Conservation (phyloP, 2,329 filamentous ascomycete species). For the Diplodia mutila region DNA sequence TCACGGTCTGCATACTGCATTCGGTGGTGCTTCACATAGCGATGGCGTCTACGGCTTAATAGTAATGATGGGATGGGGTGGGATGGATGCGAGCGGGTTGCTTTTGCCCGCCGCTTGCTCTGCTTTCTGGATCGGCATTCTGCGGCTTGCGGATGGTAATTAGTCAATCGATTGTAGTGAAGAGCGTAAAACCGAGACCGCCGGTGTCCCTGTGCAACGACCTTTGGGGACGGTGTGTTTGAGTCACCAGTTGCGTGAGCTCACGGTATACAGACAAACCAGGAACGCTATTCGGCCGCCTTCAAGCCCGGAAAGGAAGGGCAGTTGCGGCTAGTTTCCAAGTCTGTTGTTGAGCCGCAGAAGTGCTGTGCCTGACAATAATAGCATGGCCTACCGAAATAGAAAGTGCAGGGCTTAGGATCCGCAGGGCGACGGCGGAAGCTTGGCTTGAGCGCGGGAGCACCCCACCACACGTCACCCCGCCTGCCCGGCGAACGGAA, state of each 20-base stretch:
- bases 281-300: no score
- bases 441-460: conserved; percentile 1
- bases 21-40: conserved; percentile 27
- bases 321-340: no score
- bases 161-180: neutral
- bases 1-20: conserved; percentile 24
- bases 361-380: neutral
- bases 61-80: conserved; percentile 20
- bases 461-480: conserved; percentile 24
- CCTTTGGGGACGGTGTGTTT: neutral
- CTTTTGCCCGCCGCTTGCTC: neutral
- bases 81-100: conserved; percentile 10
- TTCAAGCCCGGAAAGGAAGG: no score
- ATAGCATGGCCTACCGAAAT: neutral
- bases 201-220: conserved; percentile 3
- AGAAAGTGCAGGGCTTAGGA: neutral
- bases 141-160: neutral
- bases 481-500: conserved; percentile 23
- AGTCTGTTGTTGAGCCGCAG: neutral
- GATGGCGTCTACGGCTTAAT: conserved; percentile 26
- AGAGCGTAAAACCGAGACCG: neutral
- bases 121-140: conserved; percentile 2
- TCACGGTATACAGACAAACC: neutral
- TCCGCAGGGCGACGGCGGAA: neutral
- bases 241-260: conserved; percentile 13